Percentiles rank a stretch among this genome's conserved stretches.
Evolutionary conservation across 768 basidiomycete species (phyloP).

Genomic region (Phanerodontia chrysosporium): DNA sequence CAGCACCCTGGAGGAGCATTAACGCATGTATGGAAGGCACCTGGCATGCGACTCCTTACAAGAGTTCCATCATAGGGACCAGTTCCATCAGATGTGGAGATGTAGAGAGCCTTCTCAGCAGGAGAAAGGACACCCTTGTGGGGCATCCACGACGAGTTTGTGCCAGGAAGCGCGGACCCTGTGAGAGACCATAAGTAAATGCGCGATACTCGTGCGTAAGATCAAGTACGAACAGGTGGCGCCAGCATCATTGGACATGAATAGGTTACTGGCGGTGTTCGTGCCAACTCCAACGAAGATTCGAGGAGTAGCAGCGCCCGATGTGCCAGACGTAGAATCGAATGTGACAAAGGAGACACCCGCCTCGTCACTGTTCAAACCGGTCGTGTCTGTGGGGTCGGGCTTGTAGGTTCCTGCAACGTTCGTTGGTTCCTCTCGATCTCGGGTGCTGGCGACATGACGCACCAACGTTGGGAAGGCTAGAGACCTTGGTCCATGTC

Average conservation of each 20-base stretch:
- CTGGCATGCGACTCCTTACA: slow-evolving; percentile 1
- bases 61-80: slow-evolving; percentile 57
- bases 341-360: slow-evolving; percentile 63
- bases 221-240: slow-evolving; percentile 41
- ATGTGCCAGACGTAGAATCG: slow-evolving; percentile 51
- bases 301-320: slow-evolving; percentile 50
- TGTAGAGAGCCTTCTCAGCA: slow-evolving; percentile 50
- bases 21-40: neutral
- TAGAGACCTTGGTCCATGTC: slow-evolving; percentile 55
- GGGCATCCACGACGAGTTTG: slow-evolving; percentile 53
- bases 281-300: slow-evolving; percentile 69
- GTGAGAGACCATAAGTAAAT: neutral
- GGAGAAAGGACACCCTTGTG: slow-evolving; percentile 67
- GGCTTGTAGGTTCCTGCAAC: slow-evolving; percentile 48
- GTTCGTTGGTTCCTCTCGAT: neutral
- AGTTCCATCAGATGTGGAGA: slow-evolving; percentile 59
- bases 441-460: slow-evolving; percentile 3
- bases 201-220: neutral
- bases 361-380: slow-evolving; percentile 33
- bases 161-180: slow-evolving; percentile 58
- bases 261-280: slow-evolving; percentile 50
- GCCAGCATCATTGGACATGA: slow-evolving; percentile 53
- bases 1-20: slow-evolving; percentile 14
- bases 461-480: slow-evolving; percentile 54
- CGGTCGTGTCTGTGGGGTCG: slow-evolving; percentile 47